Base-by-base conservation (phyloP, 352 stramenopile species). In the Poterioochromonas sp. region DNA sequence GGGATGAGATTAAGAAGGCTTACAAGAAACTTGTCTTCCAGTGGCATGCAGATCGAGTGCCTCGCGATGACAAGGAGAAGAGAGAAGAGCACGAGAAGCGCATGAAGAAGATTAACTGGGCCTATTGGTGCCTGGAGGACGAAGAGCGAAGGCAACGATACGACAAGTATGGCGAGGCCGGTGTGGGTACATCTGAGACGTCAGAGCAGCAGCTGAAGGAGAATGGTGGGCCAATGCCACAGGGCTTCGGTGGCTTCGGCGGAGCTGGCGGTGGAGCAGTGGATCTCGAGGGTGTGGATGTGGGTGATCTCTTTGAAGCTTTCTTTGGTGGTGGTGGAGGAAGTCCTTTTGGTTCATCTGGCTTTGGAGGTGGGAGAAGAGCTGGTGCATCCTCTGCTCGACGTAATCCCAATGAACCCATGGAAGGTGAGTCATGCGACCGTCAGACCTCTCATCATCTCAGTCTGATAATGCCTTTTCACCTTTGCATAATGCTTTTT, bases 41-140 rank as follows among this genome's bases (percentile, higher is more conserved):
- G 29, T 74, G 65, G 65, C 65, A 74, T 58, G 34, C 65, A 18
- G 65, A 74, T 39, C 51, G 53, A 58, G 51, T 74, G 34, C 65
- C 65, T 12, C 47, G 26, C 47, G 65, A 58, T 40, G 39, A 53
- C 26, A n/a, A 74, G 22, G 43, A 74, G 29, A 74, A 74, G 65
- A 53, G 40, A 35, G 29, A 58, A n/a, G 65, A 58, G 26, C 15
- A 34, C 8, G 60, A 32, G 8, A 18, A 54, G 15, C 35, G 65
- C 11, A 74, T 74, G 65, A 37, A 74, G 40, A 74, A 74, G 65
- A 74, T 74, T n/a, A 74, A 74, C 29, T 8, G 65, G 34, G 65
- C 65, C 15, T 74, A 58, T 35, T 74, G 20, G 8, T 60, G 39
- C 29, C 8, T 74, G 3, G 41, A 40, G 3, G 65, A 74, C 40